A percentile compares a stretch with the other conserved stretches of the same genome.
phyloP scores from a whole-genome alignment of 805 yeast species.

The Nakazawaea anatomiae region DNA sequence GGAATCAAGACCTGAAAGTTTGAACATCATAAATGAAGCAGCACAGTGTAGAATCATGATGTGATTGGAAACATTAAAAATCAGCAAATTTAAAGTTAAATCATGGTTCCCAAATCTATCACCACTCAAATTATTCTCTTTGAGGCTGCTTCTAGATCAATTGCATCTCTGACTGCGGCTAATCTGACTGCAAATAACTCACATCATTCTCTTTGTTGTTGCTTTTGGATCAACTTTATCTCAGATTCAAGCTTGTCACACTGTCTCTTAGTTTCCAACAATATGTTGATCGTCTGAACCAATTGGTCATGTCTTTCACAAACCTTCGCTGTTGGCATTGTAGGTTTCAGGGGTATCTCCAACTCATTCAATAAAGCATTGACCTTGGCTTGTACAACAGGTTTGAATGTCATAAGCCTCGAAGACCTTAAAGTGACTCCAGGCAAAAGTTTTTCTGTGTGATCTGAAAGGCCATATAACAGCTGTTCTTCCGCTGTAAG shows the following conservation, averaged over 20 bases:
- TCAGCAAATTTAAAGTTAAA: no score
- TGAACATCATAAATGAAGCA: no score
- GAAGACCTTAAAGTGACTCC: slow-evolving; percentile 83
- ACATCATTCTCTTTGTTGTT: slow-evolving; percentile 12
- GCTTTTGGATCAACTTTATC: slow-evolving; percentile 38
- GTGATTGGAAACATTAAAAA: no score
- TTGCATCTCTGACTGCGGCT: no score
- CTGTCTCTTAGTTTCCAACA: slow-evolving; percentile 81
- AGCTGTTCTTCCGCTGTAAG: slow-evolving; percentile 76
- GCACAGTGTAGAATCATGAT: no score
- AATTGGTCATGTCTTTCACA: slow-evolving; percentile 73
- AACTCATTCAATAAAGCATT: slow-evolving; percentile 65
- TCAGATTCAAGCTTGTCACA: slow-evolving; percentile 86
- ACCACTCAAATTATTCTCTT: no score
- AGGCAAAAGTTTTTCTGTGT: slow-evolving; percentile 65
- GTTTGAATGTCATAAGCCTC: slow-evolving; percentile 72
- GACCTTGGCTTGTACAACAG: slow-evolving; percentile 63
- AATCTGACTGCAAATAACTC: no score
- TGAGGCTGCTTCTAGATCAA: no score
- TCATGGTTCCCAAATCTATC: no score
- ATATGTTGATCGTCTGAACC: slow-evolving; percentile 58
- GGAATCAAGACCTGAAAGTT: no score
- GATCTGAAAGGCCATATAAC: slow-evolving; percentile 76
- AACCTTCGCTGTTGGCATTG: slow-evolving; percentile 79
- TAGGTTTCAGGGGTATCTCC: slow-evolving; percentile 75